Percentiles rank a stretch among this genome's conserved stretches.
phyloP scores from a whole-genome alignment of 768 basidiomycete species.

The Leccinum ochraceum region DNA sequence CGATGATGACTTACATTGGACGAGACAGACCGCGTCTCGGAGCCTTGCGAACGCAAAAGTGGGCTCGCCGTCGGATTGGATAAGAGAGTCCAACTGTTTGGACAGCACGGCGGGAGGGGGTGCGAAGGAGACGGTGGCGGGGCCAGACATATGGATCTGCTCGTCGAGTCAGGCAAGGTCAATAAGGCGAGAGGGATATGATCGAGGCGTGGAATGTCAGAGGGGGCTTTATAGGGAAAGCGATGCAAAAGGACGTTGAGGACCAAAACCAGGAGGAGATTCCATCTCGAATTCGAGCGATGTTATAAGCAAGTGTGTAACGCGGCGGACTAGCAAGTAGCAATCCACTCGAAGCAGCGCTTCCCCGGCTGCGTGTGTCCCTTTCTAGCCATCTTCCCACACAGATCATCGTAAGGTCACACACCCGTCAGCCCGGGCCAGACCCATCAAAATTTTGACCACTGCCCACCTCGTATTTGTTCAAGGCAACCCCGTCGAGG shows the following conservation, averaged over 20 bases:
- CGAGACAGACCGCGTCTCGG: slow-evolving; percentile 28
- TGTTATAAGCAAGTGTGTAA: background rate
- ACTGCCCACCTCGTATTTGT: background rate
- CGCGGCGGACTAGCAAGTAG: background rate
- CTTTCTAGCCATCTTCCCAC: background rate
- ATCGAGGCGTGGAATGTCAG: background rate
- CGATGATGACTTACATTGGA: slow-evolving; percentile 26
- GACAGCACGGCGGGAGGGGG: slow-evolving; percentile 13
- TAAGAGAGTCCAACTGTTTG: slow-evolving; percentile 13
- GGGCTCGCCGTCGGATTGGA: slow-evolving; percentile 7
- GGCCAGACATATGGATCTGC: slow-evolving; percentile 7
- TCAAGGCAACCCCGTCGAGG: background rate
- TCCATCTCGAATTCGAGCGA: background rate
- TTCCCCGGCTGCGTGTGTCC: background rate
- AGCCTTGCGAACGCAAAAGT: slow-evolving; percentile 41
- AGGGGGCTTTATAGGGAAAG: background rate
- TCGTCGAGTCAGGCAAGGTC: background rate
- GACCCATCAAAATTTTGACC: background rate
- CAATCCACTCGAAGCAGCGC: background rate
- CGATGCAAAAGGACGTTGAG: background rate
- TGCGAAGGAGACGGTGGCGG: slow-evolving; percentile 26
- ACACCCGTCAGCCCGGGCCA: background rate
- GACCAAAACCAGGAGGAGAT: background rate
- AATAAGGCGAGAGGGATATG: background rate
- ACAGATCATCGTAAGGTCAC: background rate